Evolutionary conservation across 768 basidiomycete genomes (phyloP).

Genomic region (Kwoniella pini): DNA sequence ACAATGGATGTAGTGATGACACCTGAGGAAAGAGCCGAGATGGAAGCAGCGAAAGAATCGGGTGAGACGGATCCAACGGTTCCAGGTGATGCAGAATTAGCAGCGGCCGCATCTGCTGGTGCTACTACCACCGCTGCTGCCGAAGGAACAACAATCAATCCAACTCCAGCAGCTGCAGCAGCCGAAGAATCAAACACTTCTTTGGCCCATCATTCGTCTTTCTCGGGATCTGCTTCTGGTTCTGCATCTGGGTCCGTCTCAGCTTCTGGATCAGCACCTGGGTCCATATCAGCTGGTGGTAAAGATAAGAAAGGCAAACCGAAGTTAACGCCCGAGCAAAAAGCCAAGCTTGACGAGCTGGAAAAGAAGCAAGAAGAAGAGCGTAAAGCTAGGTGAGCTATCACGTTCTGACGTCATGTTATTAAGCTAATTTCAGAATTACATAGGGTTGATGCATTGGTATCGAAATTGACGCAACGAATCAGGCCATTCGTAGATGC

Average conservation of each 20-base stretch:
- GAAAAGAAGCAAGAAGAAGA: constrained; percentile 76
- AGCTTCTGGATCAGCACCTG: constrained; percentile 22
- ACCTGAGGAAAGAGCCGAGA: constrained; percentile 86
- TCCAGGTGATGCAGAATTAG: constrained; percentile 15
- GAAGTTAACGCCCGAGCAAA: constrained; percentile 78
- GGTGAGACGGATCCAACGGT: constrained; percentile 48
- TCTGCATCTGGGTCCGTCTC: constrained; percentile 27
- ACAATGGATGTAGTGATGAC: constrained; percentile 72
- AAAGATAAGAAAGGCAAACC: constrained; percentile 48
- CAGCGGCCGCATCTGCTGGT: constrained; percentile 22
- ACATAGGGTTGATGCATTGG: constrained; percentile 68
- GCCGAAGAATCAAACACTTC: constrained; percentile 26
- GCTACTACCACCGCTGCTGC: constrained; percentile 23
- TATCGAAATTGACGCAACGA: constrained; percentile 77
- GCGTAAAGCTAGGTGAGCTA: constrained; percentile 41
- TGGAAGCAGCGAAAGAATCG: constrained; percentile 70
- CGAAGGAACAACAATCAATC: constrained; percentile 27
- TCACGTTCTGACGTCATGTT: not conserved
- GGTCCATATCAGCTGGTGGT: constrained; percentile 35
- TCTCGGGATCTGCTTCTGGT: constrained; percentile 17
- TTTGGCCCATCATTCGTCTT: constrained; percentile 32
- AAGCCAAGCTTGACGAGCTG: constrained; percentile 75
- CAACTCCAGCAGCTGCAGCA: constrained; percentile 22
- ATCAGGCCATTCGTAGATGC: constrained; percentile 90
- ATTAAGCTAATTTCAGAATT: constrained; percentile 58